Evolutionary conservation across 495 filamentous ascomycete genomes (phyloP).

Genomic region (Daldinia childiae): DNA sequence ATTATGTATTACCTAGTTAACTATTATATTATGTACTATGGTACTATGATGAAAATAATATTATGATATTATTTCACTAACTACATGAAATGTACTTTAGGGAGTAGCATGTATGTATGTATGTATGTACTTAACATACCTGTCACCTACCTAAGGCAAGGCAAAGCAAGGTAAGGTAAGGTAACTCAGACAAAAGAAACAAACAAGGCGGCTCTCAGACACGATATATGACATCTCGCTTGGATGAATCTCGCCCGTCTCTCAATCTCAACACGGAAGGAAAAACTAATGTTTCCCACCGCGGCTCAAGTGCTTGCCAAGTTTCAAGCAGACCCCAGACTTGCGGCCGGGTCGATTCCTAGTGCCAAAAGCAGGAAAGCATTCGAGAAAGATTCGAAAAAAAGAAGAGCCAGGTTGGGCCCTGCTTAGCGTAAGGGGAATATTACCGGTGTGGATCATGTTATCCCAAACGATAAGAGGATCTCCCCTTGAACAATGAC

Average conservation of each 20-base stretch:
- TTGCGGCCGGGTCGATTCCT: slow-evolving; percentile 44
- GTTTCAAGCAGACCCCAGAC: slow-evolving; percentile 43
- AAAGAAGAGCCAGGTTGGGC: slow-evolving; percentile 41
- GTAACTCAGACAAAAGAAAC: slow-evolving; percentile 11
- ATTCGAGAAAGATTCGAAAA: slow-evolving; percentile 51
- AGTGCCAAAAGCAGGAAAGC: slow-evolving; percentile 36
- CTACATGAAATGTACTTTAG: neutral
- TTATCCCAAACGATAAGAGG: slow-evolving; percentile 42
- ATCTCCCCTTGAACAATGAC: slow-evolving; percentile 42
- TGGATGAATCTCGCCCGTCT: slow-evolving; percentile 24
- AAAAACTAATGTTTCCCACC: slow-evolving; percentile 38
- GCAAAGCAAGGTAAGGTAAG: no score
- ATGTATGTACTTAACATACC: no score
- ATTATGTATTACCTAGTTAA: no score
- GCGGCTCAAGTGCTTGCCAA: slow-evolving; percentile 41
- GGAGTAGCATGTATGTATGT: neutral
- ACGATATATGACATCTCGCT: slow-evolving; percentile 38
- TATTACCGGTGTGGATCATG: slow-evolving; percentile 47
- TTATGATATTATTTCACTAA: neutral
- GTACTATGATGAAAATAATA: neutral
- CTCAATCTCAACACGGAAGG: slow-evolving; percentile 24
- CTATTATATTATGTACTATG: neutral
- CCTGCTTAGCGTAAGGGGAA: slow-evolving; percentile 48
- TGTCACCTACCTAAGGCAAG: no score
- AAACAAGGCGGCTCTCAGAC: slow-evolving; percentile 33